Base-by-base conservation (phyloP, 2,329 filamentous ascomycete genomes). In the Ophiostoma tasmaniense region DNA sequence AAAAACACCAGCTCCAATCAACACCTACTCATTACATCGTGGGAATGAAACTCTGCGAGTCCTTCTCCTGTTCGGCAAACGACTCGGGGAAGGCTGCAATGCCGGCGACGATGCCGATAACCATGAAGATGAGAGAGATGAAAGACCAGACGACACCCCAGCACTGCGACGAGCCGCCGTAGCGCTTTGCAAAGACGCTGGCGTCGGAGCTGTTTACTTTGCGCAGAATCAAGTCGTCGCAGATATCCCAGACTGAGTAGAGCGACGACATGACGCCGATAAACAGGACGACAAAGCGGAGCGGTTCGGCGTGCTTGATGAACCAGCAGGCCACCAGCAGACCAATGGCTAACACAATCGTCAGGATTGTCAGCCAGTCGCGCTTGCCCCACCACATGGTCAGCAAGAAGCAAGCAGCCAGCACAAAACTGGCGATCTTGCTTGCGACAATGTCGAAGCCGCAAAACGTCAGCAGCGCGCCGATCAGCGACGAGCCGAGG, bases 211-310 rank as follows among this genome's bases (percentile, higher is more conserved):
- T 87, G 77, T 93, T 93, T 67, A 93, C 89, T 79, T 93, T 93
- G 70, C 90, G 85, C 4, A 93, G 80, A 73, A 94, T 92, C 39
- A 93, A 81, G 73, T 94, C 90, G 75, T 94, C 90, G 77, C 90
- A 93, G 73, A 93, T 93, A 80, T 93, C 90, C 90, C 90, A 93
- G 5, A 91, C 90, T 72, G 88, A 91, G 78, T 93, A 93, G 0
- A 93, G 83, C 1, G 87, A 89, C 7, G 87, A 90, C 90, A 93
- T 93, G 73, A 93, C 90, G 59, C 90, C 90, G 71, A 93, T 92
- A 74, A 93, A 93, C 35, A 93, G 83, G 28, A 75, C 73, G 2
- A 92, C 85, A 75, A 90, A 93, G 70, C 90, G 82, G 76, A 93
- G 78, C 3, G 90, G 85, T 77, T 92, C 87, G 0, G 89, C 90